These are phyloP conservation scores for Talaromyces thailandensis DNA, from an alignment of 495 filamentous ascomycete genomes.

Conservation along the genomic window DNA sequence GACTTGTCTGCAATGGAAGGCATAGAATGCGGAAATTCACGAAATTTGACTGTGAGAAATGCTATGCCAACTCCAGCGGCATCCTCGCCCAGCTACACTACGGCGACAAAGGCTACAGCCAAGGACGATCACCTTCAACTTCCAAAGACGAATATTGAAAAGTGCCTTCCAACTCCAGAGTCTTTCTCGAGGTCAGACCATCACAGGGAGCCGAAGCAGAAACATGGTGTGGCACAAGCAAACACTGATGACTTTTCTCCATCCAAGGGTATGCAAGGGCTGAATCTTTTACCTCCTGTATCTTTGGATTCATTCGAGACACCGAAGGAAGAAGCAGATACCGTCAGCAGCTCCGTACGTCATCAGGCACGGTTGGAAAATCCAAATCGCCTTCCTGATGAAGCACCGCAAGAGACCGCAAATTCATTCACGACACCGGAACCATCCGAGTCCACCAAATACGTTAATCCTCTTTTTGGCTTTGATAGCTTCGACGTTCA, in stretches of 20 bases:
- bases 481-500: background rate
- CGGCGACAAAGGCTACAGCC: background rate
- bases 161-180: background rate
- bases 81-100: background rate
- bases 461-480: background rate
- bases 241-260: background rate
- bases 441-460: background rate
- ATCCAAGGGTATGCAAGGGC: background rate
- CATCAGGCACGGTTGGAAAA: background rate
- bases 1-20: background rate
- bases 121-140: background rate
- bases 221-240: background rate
- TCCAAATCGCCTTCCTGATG: background rate
- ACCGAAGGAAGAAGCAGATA: background rate
- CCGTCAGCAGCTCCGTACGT: background rate
- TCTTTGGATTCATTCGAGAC: background rate
- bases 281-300: background rate
- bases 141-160: background rate
- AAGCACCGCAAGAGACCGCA: background rate
- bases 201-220: background rate
- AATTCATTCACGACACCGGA: background rate
- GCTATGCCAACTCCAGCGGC: background rate
- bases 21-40: background rate
- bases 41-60: background rate
- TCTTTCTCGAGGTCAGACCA: background rate